These are phyloP conservation scores for Aureobasidium lini DNA, from an alignment of 2,329 filamentous ascomycete species.

Conservation along the genomic window DNA sequence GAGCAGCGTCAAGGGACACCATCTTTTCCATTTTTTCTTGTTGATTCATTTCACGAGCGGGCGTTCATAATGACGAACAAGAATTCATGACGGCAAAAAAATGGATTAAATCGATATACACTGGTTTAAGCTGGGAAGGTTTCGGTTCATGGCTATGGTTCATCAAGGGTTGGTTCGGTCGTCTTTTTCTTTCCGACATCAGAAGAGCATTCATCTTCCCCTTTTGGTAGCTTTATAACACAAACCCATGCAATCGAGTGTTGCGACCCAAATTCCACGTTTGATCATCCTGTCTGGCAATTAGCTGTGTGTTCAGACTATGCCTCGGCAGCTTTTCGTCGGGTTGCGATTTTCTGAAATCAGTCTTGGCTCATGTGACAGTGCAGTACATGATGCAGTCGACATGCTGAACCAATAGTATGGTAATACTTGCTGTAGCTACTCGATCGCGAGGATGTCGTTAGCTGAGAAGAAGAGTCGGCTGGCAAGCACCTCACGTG, in stretches of 20 bases:
- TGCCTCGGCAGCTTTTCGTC: no score
- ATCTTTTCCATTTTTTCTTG: constrained; percentile 2
- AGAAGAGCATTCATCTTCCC: neutral
- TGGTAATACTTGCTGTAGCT: no score
- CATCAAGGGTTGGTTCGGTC: neutral
- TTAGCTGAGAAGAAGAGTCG: no score
- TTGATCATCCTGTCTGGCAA: no score
- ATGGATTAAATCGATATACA: neutral
- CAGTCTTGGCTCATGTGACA: no score
- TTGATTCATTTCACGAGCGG: neutral
- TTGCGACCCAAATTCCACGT: neutral
- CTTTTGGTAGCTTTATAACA: neutral
- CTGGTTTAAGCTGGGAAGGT: neutral
- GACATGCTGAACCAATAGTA: no score
- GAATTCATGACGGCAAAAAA: constrained; percentile 9
- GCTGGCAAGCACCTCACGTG: no score
- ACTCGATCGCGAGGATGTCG: no score
- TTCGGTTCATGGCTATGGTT: neutral
- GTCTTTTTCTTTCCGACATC: neutral
- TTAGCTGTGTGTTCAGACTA: no score
- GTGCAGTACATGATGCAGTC: no score
- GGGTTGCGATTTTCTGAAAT: no score
- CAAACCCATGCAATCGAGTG: neutral
- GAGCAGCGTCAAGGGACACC: neutral
- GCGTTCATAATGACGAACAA: constrained; percentile 12